Conservation (phyloP, 495 filamentous ascomycete genomes). For the Podospora tetraspora region DNA sequence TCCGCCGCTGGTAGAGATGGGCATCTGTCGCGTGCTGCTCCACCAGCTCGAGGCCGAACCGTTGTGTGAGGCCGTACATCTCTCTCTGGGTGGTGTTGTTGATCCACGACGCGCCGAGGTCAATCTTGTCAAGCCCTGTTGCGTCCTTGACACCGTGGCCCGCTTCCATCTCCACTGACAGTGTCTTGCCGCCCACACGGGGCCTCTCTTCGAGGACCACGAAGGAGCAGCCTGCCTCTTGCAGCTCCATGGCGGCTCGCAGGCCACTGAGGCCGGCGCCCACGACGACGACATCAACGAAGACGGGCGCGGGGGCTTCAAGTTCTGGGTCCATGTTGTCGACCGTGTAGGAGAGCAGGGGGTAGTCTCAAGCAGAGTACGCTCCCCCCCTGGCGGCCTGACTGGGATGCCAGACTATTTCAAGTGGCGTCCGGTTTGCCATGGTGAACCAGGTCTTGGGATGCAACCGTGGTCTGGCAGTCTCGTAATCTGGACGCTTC, state of each 20-base stretch:
- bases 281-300: slow-evolving; percentile 37
- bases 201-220: slow-evolving; percentile 46
- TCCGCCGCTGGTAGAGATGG: slow-evolving; percentile 29
- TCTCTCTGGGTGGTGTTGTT: slow-evolving; percentile 46
- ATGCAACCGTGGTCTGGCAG: not conserved
- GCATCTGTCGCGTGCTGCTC: slow-evolving; percentile 40
- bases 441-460: not conserved
- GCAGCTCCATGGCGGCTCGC: slow-evolving; percentile 38
- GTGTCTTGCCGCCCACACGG: slow-evolving; percentile 50
- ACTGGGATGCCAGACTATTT: not conserved
- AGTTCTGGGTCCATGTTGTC: not conserved
- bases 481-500: not conserved
- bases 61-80: slow-evolving; percentile 33
- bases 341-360: not conserved
- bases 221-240: slow-evolving; percentile 37
- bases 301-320: not conserved
- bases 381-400: not conserved
- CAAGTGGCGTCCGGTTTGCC: not conserved
- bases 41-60: slow-evolving; percentile 38
- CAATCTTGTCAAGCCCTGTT: slow-evolving; percentile 28
- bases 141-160: not conserved
- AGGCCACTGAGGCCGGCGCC: slow-evolving; percentile 50
- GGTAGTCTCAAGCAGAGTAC: not conserved
- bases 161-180: slow-evolving; percentile 16
- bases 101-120: slow-evolving; percentile 50